Percentiles rank a stretch among this genome's conserved stretches.
Conservation (phyloP, 192 early-diverging fungal genomes). For the Phycomyces blakesleeanus region DNA sequence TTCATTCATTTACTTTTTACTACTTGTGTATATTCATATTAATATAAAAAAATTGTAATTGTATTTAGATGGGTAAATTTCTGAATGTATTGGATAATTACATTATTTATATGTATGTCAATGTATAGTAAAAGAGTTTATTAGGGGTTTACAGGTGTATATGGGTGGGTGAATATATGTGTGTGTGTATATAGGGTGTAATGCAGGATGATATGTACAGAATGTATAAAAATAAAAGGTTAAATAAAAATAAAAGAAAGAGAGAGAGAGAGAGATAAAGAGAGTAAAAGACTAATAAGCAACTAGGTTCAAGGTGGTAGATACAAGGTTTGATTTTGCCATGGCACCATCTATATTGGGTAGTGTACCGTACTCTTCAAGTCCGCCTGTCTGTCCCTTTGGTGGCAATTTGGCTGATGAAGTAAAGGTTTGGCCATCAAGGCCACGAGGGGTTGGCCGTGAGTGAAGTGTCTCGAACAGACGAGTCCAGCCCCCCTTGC, state of each 20-base stretch:
- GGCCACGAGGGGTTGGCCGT: slow-evolving; percentile 3
- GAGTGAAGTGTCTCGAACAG: slow-evolving; percentile 18
- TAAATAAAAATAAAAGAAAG: too few relatives aligned
- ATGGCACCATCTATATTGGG: neutral
- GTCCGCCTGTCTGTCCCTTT: neutral
- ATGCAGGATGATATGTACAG: slow-evolving; percentile 5
- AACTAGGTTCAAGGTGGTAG: too few relatives aligned
- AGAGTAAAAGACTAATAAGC: too few relatives aligned
- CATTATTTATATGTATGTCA: neutral
- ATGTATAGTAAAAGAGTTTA: neutral
- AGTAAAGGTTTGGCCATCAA: slow-evolving; percentile 8
- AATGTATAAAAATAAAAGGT: too few relatives aligned
- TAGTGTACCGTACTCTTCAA: slow-evolving; percentile 14
- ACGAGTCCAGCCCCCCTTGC: slow-evolving; percentile 2
- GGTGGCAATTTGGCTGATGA: slow-evolving; percentile 8
- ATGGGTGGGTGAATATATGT: neutral
- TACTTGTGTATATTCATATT: too few relatives aligned
- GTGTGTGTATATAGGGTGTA: neutral
- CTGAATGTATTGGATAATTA: neutral
- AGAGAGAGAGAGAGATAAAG: too few relatives aligned
- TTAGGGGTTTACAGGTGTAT: neutral
- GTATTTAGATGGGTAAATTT: too few relatives aligned
- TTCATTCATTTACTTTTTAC: too few relatives aligned
- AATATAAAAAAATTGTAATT: too few relatives aligned
- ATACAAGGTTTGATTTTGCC: too few relatives aligned